Evolutionary conservation across 371 early-diverging fungal genomes (phyloP), one percentile per base, ranked within the genome.

Genomic region (Rhizopus sp.): DNA sequence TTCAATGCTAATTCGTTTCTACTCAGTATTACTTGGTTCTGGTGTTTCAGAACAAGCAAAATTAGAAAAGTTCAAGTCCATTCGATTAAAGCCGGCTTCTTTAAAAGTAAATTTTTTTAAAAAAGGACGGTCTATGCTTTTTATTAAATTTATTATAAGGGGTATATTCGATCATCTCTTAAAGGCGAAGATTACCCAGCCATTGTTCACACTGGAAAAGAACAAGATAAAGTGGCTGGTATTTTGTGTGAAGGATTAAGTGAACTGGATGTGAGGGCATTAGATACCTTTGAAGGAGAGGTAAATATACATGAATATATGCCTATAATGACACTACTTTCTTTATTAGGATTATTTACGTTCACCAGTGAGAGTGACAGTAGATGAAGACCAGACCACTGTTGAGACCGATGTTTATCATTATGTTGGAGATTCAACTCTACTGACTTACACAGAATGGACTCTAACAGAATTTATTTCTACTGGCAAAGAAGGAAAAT

Each of bases 221-320:
- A 50, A 0, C 57, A 62, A 9, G 66, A 70, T 53, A 48, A 35
- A 17, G 70, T 78, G 4, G 5, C 7, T 32, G 78, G 78, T 23
- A 35, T 72, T 0, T 33, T 72, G 3, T 70, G 70, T 23, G 65
- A 67, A 61, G 69, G 70, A 5, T 50, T 78, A 13, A 54, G 38
- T 4, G 44, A 16, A 4, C 45, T 50, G 48, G 73, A 78, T 50
- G 41, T 78, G 2, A 39, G 51, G 17, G 58, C 66, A 31, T 46
- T 78, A 10, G 78, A 78, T 62, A 51, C 53, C 0, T 78, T 68
- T 64, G 78, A 78, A 60, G 78, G 78, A 40, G 65, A 70, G 15
- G 78, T 78, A 68, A 59, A 55, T 40, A 23, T 15, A 38, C 15
- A 9, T 7, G 9, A 15, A 23, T 3, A 23, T 23, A 4, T 12